Evolutionary conservation across 208 protist species (phyloP).

Genomic region (Trypanosoma mega): DNA sequence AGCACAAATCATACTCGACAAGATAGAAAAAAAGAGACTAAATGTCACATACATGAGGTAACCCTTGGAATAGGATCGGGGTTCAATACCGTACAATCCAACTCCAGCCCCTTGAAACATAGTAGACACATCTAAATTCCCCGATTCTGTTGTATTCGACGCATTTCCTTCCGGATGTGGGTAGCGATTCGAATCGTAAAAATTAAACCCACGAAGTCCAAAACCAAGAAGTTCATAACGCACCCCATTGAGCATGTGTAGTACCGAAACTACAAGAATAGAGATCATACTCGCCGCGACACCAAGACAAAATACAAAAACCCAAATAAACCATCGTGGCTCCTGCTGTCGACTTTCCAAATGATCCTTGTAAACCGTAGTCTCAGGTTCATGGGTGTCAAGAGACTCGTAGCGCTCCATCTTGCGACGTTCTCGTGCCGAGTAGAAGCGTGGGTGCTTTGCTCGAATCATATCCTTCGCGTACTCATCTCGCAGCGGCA

Average conservation of each 20-base stretch:
- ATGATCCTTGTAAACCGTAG: constrained; percentile 58
- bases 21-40: constrained; percentile 28
- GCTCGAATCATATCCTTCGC: constrained; percentile 22
- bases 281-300: constrained; percentile 37
- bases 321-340: constrained; percentile 67
- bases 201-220: constrained; percentile 40
- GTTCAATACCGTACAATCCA: constrained; percentile 28
- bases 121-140: constrained; percentile 15
- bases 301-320: constrained; percentile 47
- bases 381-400: constrained; percentile 50
- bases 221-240: constrained; percentile 50
- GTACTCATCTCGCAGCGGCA: constrained; percentile 10
- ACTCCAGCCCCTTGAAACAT: constrained; percentile 30
- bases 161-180: background rate
- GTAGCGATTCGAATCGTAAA: constrained; percentile 19
- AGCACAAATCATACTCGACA: constrained; percentile 36
- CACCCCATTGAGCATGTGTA: constrained; percentile 47
- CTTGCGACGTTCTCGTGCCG: constrained; percentile 27
- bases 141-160: background rate
- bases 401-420: constrained; percentile 62
- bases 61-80: constrained; percentile 29
- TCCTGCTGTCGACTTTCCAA: constrained; percentile 51
- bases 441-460: constrained; percentile 30
- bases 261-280: constrained; percentile 28
- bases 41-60: constrained; percentile 36